Conservation (phyloP, 441 rosid species). For the California macrophylla region DNA sequence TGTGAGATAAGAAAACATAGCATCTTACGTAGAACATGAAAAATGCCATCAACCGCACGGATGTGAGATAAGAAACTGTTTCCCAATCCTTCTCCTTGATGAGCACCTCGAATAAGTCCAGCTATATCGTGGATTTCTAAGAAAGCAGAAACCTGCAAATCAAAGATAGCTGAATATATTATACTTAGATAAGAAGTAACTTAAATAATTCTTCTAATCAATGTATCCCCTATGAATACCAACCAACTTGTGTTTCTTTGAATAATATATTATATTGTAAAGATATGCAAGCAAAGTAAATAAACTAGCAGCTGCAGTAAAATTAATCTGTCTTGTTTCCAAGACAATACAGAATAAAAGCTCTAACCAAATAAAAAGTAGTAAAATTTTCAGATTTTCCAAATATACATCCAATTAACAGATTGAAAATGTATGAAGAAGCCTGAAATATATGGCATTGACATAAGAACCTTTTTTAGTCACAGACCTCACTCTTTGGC, state of each 20-base stretch:
- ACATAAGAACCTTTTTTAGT: not conserved
- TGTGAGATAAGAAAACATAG: not conserved
- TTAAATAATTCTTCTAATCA: constrained; percentile 1
- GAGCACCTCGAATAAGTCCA: constrained; percentile 94
- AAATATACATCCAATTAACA: not conserved
- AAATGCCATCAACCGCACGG: constrained; percentile 98
- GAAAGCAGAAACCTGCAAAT: constrained; percentile 71
- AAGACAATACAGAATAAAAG: not conserved
- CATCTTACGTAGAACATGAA: constrained; percentile 83
- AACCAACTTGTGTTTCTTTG: not conserved
- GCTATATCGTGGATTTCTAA: constrained; percentile 98
- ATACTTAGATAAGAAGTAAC: not conserved
- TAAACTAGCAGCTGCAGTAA: not conserved
- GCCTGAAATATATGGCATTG: not conserved
- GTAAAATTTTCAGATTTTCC: not conserved
- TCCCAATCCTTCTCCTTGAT: constrained; percentile 93
- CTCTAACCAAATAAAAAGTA: not conserved
- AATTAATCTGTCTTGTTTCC: not conserved
- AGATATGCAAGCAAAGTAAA: not conserved
- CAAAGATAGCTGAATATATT: constrained; percentile 2
- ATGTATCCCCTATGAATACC: not conserved
- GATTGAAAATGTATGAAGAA: not conserved
- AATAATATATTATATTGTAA: not conserved
- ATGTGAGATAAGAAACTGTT: constrained; percentile 94
- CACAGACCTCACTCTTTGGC: constrained; percentile 74